Conservation (phyloP, 1,139 yeast species). For the Diutina ranongensis region DNA sequence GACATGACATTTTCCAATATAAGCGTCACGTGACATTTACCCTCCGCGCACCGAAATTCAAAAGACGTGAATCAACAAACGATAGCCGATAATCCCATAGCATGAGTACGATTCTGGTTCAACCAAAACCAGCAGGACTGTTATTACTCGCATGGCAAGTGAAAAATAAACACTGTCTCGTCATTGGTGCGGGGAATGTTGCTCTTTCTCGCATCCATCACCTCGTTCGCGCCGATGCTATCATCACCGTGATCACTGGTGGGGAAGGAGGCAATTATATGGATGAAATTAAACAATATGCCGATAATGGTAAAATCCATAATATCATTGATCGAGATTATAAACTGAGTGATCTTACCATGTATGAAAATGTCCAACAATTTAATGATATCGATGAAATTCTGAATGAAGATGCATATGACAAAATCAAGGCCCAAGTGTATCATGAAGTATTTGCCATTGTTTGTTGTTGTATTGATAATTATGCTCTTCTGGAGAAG, state of each 20-base stretch:
- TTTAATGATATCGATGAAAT: conserved; percentile 12
- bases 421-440: conserved; percentile 20
- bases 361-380: conserved; percentile 28
- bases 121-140: conserved; percentile 5
- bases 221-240: conserved; percentile 58
- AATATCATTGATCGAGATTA: conserved; percentile 32
- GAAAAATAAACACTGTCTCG: conserved; percentile 50
- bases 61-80: background rate
- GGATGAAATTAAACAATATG: conserved; percentile 28
- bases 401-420: conserved; percentile 15
- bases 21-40: too few relatives aligned
- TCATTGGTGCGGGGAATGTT: conserved; percentile 77
- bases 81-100: too few relatives aligned
- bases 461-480: conserved; percentile 71
- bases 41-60: background rate
- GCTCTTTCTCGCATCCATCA: conserved; percentile 63
- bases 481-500: conserved; percentile 45
- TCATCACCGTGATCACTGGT: conserved; percentile 57
- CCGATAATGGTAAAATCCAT: conserved; percentile 30
- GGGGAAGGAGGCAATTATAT: conserved; percentile 20
- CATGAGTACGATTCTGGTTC: background rate
- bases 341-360: conserved; percentile 30
- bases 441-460: conserved; percentile 38
- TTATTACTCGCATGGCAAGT: conserved; percentile 63
- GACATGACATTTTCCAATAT: too few relatives aligned